Percentiles rank a stretch among this genome's conserved stretches.
phyloP scores from a whole-genome alignment of 768 basidiomycete species.

The Tricholoma matsutake region DNA sequence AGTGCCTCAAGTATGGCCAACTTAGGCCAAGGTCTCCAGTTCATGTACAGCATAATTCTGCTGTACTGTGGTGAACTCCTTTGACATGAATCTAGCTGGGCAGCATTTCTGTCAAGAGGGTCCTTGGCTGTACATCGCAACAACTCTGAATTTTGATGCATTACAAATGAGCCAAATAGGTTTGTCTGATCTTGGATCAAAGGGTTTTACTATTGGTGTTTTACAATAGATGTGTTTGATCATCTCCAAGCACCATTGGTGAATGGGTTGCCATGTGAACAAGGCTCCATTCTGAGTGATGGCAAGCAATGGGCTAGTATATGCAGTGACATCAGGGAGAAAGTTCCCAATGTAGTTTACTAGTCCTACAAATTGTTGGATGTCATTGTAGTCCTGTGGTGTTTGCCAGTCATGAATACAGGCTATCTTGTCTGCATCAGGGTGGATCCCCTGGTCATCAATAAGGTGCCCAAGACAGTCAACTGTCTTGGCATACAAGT shows the following conservation, averaged over 20 bases:
- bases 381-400: no score
- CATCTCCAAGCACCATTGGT: conserved; percentile 24
- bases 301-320: conserved; percentile 26
- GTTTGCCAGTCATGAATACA: no score
- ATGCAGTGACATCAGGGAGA: conserved; percentile 32
- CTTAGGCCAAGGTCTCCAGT: no score
- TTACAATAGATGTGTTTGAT: no score
- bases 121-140: no score
- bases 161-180: conserved; percentile 30
- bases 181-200: background rate
- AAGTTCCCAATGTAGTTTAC: no score
- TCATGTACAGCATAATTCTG: conserved; percentile 26
- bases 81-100: conserved; percentile 29
- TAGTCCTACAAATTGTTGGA: no score
- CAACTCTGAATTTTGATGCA: no score
- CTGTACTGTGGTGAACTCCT: conserved; percentile 26
- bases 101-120: conserved; percentile 20
- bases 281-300: conserved; percentile 25
- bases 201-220: background rate
- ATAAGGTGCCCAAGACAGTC: no score
- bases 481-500: conserved; percentile 26
- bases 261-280: conserved; percentile 26
- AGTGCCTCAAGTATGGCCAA: no score
- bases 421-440: no score
- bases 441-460: conserved; percentile 36